Conservation (phyloP, 495 filamentous ascomycete genomes). For the Geoglossum glabrum region DNA sequence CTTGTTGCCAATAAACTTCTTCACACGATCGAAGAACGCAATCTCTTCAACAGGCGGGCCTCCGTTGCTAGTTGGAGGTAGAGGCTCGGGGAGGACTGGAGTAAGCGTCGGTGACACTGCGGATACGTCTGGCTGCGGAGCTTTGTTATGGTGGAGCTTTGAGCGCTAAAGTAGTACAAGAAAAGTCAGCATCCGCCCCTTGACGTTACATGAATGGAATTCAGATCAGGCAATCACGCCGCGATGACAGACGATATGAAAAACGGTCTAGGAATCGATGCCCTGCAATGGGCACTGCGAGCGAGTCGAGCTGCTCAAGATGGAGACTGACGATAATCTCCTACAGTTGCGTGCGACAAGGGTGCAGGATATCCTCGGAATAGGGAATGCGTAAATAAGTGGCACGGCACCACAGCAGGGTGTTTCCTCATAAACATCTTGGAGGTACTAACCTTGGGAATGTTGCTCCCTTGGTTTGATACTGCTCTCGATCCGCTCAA, state of each 20-base stretch:
- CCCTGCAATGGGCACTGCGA: too few relatives aligned
- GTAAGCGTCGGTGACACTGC: conserved; percentile 73
- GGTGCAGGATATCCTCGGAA: too few relatives aligned
- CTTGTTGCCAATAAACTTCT: conserved; percentile 88
- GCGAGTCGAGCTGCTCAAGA: too few relatives aligned
- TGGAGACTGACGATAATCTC: too few relatives aligned
- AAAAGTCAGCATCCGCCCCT: neutral
- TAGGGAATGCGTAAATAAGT: too few relatives aligned
- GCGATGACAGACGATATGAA: neutral
- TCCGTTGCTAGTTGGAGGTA: conserved; percentile 50
- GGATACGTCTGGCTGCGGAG: conserved; percentile 38
- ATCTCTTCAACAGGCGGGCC: conserved; percentile 52
- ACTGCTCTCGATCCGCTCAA: neutral
- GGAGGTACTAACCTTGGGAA: conserved; percentile 28
- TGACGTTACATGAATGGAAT: neutral
- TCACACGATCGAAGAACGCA: conserved; percentile 85
- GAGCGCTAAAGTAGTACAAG: conserved; percentile 28
- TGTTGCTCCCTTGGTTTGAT: conserved; percentile 22
- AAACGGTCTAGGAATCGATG: too few relatives aligned
- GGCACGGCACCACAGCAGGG: too few relatives aligned
- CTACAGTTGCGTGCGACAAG: too few relatives aligned
- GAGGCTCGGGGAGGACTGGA: conserved; percentile 66
- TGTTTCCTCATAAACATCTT: too few relatives aligned
- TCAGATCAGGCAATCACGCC: neutral
- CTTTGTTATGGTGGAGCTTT: conserved; percentile 40